These are phyloP conservation scores for Choiromyces venosus DNA, from an alignment of 495 filamentous ascomycete genomes.

Conservation along the genomic window DNA sequence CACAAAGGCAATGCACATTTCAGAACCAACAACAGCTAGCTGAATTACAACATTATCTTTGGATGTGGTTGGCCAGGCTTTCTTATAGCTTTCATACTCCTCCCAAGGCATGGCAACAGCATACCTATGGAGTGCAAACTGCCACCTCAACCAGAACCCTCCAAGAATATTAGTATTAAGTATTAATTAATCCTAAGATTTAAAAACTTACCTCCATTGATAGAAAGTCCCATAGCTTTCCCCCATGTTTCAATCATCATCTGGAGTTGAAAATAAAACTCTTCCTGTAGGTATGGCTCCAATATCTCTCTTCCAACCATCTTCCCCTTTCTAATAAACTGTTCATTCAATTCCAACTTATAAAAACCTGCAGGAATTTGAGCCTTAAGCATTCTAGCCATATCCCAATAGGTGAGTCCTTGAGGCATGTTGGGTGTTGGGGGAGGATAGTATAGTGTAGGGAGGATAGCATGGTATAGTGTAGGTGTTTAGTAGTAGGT, in stretches of 20 bases:
- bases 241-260: not conserved
- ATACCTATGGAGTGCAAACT: constrained; percentile 12
- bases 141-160: not conserved
- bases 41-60: not conserved
- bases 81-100: too few species aligned
- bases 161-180: not conserved
- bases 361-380: constrained; percentile 11
- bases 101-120: not conserved
- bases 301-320: not conserved
- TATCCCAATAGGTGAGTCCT: constrained; percentile 9
- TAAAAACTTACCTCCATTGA: not conserved
- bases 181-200: too few species aligned
- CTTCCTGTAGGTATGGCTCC: not conserved
- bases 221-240: not conserved
- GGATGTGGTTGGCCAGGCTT: too few species aligned
- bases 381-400: not conserved
- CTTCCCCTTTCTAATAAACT: not conserved
- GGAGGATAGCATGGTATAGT: too few species aligned
- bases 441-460: too few species aligned
- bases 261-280: constrained; percentile 9
- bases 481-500: too few species aligned
- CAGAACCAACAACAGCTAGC: constrained; percentile 6
- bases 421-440: constrained; percentile 2
- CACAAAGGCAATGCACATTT: too few species aligned
- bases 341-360: constrained; percentile 2